Base-by-base conservation (phyloP, 2,329 filamentous ascomycete species). In the Colletotrichum shisoi region DNA sequence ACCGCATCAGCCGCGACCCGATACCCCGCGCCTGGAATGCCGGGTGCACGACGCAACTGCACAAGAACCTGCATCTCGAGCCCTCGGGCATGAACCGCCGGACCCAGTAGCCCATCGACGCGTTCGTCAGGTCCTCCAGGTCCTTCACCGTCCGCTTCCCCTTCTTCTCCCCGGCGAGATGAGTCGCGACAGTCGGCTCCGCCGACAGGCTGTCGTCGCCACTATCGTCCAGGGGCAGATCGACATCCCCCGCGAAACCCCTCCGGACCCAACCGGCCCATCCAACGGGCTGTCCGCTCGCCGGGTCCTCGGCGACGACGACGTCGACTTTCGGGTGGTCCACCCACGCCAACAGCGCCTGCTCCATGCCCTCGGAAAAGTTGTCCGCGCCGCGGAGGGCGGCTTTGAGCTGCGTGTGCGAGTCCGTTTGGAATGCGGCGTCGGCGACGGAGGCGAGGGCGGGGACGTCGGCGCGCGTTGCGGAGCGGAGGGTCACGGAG, bases 391-490 rank as follows among this genome's bases (percentile, higher is more conserved):
- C 71, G 61, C 75, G 73, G 71, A 74, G 73, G 62, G 70, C 71
- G n/a, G 70, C 59, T 63, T 76, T 78, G 68, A 80, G 72, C 70
- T 76, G 71, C 2, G 77, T 78, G 49, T 79, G 76, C 19, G 68
- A 62, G 56, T 72, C 73, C 62, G 60, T 69, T 51, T 69, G 67
- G 54, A 80, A 81, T 51, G 76, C 74, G 31, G 73, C 71, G 57
- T 73, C 70, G 58, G 73, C 70, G 68, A 77, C 71, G 12, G 70
- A 62, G 39, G 75, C 61, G 66, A 81, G 72, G n/a, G 62, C 63
- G 5, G 74, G 70, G 40, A 76, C 68, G 68, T 81, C 78, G 5
- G 69, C 58, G 2, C 11, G 6, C 4, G 40, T 59, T 4, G 64
- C 64, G 17, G 37, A 24, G 31, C 64, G 64, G 27, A 64, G 61